These are phyloP conservation scores for Coniochaeta sp. DNA, from an alignment of 2,329 filamentous ascomycete genomes.

Conservation along the genomic window DNA sequence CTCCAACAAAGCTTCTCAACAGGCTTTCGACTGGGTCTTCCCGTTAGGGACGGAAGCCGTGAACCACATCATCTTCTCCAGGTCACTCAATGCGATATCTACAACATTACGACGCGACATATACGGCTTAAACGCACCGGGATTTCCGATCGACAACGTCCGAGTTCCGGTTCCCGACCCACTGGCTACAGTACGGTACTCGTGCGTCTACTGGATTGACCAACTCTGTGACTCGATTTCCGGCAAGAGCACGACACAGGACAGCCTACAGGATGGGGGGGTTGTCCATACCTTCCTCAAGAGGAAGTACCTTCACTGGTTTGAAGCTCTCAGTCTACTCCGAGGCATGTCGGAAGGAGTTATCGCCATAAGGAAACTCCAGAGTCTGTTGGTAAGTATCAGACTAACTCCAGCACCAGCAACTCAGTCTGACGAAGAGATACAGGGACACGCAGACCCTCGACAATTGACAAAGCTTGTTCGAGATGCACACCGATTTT, in stretches of 20 bases:
- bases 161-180: conserved; percentile 16
- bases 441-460: no score
- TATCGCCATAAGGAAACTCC: conserved; percentile 8
- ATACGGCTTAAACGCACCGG: conserved; percentile 13
- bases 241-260: neutral
- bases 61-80: conserved; percentile 8
- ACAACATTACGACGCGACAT: conserved; percentile 17
- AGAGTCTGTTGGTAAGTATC: conserved; percentile 4
- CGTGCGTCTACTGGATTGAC: conserved; percentile 24
- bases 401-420: neutral
- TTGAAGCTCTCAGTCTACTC: conserved; percentile 12
- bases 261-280: neutral
- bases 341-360: conserved; percentile 8
- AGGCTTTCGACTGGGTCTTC: conserved; percentile 6
- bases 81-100: conserved; percentile 9
- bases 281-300: conserved; percentile 9
- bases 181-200: conserved; percentile 17
- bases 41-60: conserved; percentile 6
- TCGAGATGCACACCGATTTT: conserved; percentile 10
- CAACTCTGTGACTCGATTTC: conserved; percentile 1
- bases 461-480: conserved; percentile 6
- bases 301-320: conserved; percentile 12
- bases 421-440: no score
- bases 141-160: conserved; percentile 13
- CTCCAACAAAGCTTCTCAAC: neutral